Evolutionary conservation across 257 asterid species (phyloP).

Genomic region (Solanum paucissectum): DNA sequence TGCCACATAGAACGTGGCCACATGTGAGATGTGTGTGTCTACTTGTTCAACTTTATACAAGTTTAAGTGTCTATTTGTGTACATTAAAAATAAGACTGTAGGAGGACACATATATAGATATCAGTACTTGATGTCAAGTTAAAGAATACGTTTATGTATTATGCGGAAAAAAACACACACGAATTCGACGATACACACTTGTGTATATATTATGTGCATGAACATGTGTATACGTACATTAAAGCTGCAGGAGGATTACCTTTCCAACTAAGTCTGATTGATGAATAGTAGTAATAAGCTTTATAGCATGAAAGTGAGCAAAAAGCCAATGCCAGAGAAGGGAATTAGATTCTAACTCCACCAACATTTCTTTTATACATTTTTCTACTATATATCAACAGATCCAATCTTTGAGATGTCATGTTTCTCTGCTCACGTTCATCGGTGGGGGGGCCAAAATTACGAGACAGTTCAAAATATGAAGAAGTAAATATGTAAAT

Average conservation of each 20-base stretch:
- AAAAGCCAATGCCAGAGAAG: constrained; percentile 9
- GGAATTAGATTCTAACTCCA: constrained; percentile 23
- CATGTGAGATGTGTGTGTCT: too few relatives aligned
- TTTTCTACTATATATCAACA: neutral
- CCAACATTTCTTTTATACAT: neutral
- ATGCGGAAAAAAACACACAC: neutral
- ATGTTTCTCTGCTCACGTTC: neutral
- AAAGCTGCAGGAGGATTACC: constrained; percentile 12
- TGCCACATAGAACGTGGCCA: neutral
- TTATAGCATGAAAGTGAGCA: constrained; percentile 18
- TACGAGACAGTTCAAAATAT: neutral
- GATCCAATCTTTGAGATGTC: neutral
- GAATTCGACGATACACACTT: neutral
- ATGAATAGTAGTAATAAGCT: neutral
- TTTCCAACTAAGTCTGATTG: constrained; percentile 13
- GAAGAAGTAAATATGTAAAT: neutral
- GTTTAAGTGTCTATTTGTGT: too few relatives aligned
- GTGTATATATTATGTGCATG: neutral
- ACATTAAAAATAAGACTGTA: too few relatives aligned
- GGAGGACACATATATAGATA: neutral
- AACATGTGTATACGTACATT: neutral
- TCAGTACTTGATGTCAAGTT: too few relatives aligned
- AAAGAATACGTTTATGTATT: neutral
- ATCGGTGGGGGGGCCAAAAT: neutral
- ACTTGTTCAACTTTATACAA: too few relatives aligned